These are phyloP conservation scores for Juglanconis sp. DNA, from an alignment of 2,329 filamentous ascomycete genomes.

Conservation along the genomic window DNA sequence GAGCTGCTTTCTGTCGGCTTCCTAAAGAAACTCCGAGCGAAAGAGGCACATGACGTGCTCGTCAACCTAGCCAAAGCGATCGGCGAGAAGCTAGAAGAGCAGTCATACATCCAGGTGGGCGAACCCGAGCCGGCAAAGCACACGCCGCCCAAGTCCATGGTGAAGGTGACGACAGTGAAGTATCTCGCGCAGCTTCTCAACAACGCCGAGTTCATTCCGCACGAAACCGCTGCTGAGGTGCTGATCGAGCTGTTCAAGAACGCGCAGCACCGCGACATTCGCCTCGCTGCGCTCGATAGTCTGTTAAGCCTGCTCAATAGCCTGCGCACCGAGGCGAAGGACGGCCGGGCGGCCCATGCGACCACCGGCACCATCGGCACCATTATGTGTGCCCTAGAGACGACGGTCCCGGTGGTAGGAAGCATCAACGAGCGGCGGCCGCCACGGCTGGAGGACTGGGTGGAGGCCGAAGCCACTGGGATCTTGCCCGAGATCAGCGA, in stretches of 20 bases:
- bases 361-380: neutral
- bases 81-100: constrained; percentile 11
- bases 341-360: neutral
- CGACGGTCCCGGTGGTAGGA: constrained; percentile 1
- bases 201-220: constrained; percentile 5
- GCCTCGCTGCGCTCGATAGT: constrained; percentile 11
- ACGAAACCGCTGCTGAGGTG: constrained; percentile 3
- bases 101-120: constrained; percentile 11
- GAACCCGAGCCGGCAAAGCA: constrained; percentile 3
- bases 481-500: neutral
- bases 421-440: constrained; percentile 14
- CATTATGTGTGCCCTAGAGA: constrained; percentile 5
- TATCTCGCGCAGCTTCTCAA: constrained; percentile 14
- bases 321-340: neutral
- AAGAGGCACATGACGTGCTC: constrained; percentile 2
- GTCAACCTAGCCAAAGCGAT: constrained; percentile 4
- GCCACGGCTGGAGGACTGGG: neutral
- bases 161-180: constrained; percentile 15
- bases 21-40: constrained; percentile 3
- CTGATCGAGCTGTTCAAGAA: constrained; percentile 8
- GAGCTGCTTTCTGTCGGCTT: constrained; percentile 1
- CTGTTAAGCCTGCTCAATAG: constrained; percentile 7
- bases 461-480: neutral
- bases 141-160: constrained; percentile 1
- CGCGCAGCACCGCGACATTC: constrained; percentile 10